Evolutionary conservation across 805 yeast genomes (phyloP).

Genomic region (Metschnikowia drakensbergensis): DNA sequence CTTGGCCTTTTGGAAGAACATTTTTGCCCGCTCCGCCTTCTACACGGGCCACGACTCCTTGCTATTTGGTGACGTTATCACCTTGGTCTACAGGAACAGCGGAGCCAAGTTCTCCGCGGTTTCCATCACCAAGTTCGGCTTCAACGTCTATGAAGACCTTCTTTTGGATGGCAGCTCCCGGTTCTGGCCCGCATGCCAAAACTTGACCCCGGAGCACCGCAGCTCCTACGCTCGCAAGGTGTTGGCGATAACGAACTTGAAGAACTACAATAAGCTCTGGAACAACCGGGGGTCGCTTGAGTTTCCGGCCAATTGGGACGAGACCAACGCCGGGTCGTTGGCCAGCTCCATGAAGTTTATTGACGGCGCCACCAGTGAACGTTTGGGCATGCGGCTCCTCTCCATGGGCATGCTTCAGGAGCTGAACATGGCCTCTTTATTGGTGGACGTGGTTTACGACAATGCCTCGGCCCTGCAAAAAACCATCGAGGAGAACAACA

Average conservation of each 20-base stretch:
- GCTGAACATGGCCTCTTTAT: conserved; percentile 46
- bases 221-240: conserved; percentile 64
- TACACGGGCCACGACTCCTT: conserved; percentile 47
- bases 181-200: conserved; percentile 76
- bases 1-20: conserved; percentile 32
- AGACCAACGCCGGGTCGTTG: conserved; percentile 75
- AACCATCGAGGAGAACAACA: conserved; percentile 62
- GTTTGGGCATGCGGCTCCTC: conserved; percentile 55
- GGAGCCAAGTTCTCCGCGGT: conserved; percentile 48
- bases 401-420: conserved; percentile 55
- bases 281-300: conserved; percentile 27
- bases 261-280: conserved; percentile 60
- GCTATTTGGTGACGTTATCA: conserved; percentile 44
- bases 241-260: conserved; percentile 68
- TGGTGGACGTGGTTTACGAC: conserved; percentile 72
- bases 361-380: conserved; percentile 48
- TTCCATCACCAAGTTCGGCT: conserved; percentile 63
- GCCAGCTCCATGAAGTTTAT: conserved; percentile 64
- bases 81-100: conserved; percentile 50
- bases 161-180: conserved; percentile 42
- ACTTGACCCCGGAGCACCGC: conserved; percentile 48
- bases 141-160: conserved; percentile 36
- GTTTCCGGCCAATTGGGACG: conserved; percentile 59
- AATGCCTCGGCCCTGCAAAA: conserved; percentile 38
- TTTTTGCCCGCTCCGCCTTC: conserved; percentile 49